Percentiles rank a stretch among this genome's conserved stretches.
Evolutionary conservation across 192 early-diverging fungal species (phyloP).

Genomic region (Spinellus fusiger): DNA sequence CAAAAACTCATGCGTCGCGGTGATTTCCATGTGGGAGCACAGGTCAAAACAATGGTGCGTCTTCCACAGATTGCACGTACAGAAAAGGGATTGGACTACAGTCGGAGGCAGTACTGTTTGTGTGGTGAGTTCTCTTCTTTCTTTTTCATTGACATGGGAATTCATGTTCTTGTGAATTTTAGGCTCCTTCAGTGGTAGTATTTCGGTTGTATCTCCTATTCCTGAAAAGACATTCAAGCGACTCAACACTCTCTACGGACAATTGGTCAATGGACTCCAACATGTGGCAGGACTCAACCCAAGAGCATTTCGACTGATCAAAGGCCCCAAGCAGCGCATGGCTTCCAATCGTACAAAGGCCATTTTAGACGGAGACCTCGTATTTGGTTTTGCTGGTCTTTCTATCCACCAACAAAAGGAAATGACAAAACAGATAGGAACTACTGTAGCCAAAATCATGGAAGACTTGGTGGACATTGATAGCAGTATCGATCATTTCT

Average conservation of each 20-base stretch:
- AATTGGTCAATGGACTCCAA: conserved; percentile 75
- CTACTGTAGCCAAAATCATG: conserved; percentile 71
- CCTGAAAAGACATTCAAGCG: conserved; percentile 93
- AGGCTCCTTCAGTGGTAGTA: conserved; percentile 65
- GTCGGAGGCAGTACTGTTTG: conserved; percentile 34
- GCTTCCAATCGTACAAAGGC: conserved; percentile 67
- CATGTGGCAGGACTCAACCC: conserved; percentile 91
- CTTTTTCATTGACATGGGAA: conserved; percentile 22
- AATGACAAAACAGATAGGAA: conserved; percentile 86
- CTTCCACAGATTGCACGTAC: conserved; percentile 42
- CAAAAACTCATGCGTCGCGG: conserved; percentile 84
- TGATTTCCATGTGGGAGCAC: conserved; percentile 81
- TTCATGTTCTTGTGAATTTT: conserved; percentile 17
- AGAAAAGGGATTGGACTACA: conserved; percentile 24
- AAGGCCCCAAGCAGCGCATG: conserved; percentile 55
- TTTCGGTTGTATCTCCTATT: conserved; percentile 66
- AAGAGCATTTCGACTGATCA: conserved; percentile 65
- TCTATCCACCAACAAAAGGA: conserved; percentile 71
- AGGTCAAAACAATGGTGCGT: conserved; percentile 63
- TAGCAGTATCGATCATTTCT: conserved; percentile 68
- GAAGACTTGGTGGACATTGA: conserved; percentile 71
- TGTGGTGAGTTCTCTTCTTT: conserved; percentile 31
- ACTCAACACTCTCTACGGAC: conserved; percentile 74
- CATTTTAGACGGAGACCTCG: conserved; percentile 82
- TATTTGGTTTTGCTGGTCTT: conserved; percentile 67